A percentile compares a stretch with the other conserved stretches of the same genome.
Evolutionary conservation across 208 protist species (phyloP).

Genomic region (Crithidia thermophila): DNA sequence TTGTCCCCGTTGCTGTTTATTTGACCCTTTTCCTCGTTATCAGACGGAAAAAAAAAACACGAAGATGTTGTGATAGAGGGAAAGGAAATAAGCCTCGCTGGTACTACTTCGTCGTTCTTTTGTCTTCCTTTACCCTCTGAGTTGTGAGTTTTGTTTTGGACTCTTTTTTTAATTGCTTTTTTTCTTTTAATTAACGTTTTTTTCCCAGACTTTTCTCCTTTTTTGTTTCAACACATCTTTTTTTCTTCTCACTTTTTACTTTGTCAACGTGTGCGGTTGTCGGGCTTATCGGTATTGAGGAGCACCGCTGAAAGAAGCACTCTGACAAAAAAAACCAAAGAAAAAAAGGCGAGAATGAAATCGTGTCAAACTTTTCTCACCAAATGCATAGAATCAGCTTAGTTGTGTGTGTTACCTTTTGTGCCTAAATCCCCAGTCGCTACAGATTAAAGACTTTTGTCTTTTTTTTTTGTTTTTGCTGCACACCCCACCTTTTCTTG

Average conservation of each 20-base stretch:
- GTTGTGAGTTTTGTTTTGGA: neutral
- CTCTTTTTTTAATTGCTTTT: neutral
- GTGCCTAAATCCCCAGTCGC: too few species aligned
- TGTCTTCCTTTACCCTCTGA: neutral
- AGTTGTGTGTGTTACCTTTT: too few species aligned
- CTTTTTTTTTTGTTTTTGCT: neutral
- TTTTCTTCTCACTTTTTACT: neutral
- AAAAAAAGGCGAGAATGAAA: neutral
- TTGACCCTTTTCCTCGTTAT: too few species aligned
- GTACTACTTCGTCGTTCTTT: too few species aligned
- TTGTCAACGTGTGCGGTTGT: neutral
- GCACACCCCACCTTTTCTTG: too few species aligned
- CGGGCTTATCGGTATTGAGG: neutral
- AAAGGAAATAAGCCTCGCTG: too few species aligned
- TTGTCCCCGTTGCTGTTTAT: too few species aligned
- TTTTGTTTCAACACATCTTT: neutral
- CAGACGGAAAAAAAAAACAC: too few species aligned
- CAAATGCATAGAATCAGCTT: too few species aligned
- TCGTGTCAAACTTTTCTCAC: too few species aligned
- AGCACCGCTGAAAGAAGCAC: neutral
- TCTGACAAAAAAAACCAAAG: neutral
- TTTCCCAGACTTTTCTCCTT: neutral
- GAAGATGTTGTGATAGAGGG: too few species aligned
- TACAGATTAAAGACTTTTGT: neutral
- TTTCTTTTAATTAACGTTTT: constrained; percentile 1